These are phyloP conservation scores for Butyriboletus loyo DNA, from an alignment of 768 basidiomycete species.

Conservation along the genomic window DNA sequence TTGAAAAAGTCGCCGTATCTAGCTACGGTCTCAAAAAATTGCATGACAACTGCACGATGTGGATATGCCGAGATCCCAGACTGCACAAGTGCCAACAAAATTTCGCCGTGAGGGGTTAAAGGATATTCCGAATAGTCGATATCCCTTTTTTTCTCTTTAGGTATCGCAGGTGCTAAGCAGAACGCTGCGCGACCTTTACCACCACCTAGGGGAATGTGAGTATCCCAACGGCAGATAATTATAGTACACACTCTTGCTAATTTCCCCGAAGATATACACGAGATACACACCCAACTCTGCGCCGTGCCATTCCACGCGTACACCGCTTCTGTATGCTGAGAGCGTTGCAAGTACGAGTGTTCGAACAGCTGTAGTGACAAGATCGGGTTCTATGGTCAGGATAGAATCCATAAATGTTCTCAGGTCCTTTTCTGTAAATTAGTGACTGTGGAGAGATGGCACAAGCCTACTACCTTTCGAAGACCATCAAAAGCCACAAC, in stretches of 20 bases:
- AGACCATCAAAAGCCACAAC: constrained; percentile 77
- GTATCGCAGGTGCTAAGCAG: constrained; percentile 69
- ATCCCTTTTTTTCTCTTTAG: constrained; percentile 63
- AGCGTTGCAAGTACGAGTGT: constrained; percentile 73
- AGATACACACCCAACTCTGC: constrained; percentile 93
- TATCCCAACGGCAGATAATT: neutral
- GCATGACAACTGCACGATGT: constrained; percentile 78
- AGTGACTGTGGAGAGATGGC: constrained; percentile 7
- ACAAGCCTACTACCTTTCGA: constrained; percentile 59
- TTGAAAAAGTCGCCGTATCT: constrained; percentile 97
- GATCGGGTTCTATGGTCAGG: constrained; percentile 77
- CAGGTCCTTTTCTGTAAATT: constrained; percentile 58
- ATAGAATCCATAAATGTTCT: constrained; percentile 85
- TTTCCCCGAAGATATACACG: constrained; percentile 91
- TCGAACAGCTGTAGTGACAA: constrained; percentile 77
- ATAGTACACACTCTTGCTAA: constrained; percentile 70
- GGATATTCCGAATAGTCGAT: constrained; percentile 78
- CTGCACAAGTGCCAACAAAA: constrained; percentile 79
- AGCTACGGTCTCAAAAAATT: constrained; percentile 91
- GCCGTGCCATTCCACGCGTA: constrained; percentile 81
- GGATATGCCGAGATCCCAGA: constrained; percentile 82
- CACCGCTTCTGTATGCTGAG: constrained; percentile 57
- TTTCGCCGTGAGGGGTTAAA: constrained; percentile 85
- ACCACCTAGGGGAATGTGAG: constrained; percentile 44
- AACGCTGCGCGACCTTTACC: constrained; percentile 85